Base-by-base conservation (phyloP, 495 filamentous ascomycete species). In the Hyaloscypha finlandica region DNA sequence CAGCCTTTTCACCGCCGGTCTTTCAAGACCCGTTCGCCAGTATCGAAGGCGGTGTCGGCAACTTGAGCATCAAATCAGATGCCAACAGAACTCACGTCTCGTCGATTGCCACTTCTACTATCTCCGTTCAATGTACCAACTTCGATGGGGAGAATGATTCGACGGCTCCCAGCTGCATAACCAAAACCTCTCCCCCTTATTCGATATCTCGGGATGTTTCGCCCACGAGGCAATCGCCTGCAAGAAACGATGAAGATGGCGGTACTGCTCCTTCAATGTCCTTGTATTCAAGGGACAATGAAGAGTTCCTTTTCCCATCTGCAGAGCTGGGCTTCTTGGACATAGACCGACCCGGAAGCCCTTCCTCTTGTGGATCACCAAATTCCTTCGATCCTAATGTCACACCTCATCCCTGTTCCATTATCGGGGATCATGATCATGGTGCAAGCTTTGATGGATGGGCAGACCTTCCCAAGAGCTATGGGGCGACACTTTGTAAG, bases 401-500 rank as follows among this genome's bases (percentile, higher is more conserved):
- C 42, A 48, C 42, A 4, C 16, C 42, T 19, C 42, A 6, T 19
- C 16, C 42, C 4, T 14, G 4, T 14, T 48, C 42, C 42, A 48
- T 0, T 14, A 48, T 48, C 42, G 42, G 42, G 9, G 9, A 48
- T 12, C 11, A 19, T 48, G 42, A 19, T 4, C 42, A 12, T 1
- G 11, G 4, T 9, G 53, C 20, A 56, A 56, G 53, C 53, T n/a
- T 59, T 33, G 56, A 59, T 37, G 56, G 56, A 16, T 29, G 32
- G 6, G 32, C 19, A 59, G 56, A 59, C 30, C 19, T 32, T 9
- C 32, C 32, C 2, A 29, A 59, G 29, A 59, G 14, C 42, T 12
- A 48, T 48, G 42, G 42, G 4, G 42, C 53, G 20, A 22, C 5
- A 56, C 53, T 56, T 16, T 56, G 53, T 56, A 56, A 56, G 53